Percentiles rank a stretch among this genome's conserved stretches.
phyloP scores from a whole-genome alignment of 768 basidiomycete species.

The Serendipita sp. region DNA sequence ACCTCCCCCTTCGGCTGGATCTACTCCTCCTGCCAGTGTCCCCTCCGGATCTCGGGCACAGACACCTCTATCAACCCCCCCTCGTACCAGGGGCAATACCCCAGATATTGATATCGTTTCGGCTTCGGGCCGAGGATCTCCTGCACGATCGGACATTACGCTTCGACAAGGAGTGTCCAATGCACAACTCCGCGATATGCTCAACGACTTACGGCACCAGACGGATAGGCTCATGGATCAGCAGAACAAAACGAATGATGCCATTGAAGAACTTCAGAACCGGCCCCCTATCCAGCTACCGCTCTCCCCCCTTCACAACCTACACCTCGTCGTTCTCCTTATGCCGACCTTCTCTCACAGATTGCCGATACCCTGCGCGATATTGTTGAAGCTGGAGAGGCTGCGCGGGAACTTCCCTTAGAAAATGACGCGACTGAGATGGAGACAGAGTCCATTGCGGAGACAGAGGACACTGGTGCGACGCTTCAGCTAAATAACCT shows the following conservation, averaged over 20 bases:
- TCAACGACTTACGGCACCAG: slow-evolving; percentile 44
- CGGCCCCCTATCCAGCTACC: slow-evolving; percentile 19
- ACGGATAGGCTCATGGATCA: slow-evolving; percentile 43
- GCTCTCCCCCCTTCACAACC: slow-evolving; percentile 32
- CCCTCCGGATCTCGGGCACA: slow-evolving; percentile 6
- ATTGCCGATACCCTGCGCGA: slow-evolving; percentile 17
- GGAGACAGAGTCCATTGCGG: slow-evolving; percentile 7
- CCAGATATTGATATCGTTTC: slow-evolving; percentile 3
- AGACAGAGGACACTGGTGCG: slow-evolving; percentile 7
- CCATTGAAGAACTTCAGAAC: slow-evolving; percentile 46
- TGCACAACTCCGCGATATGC: slow-evolving; percentile 33
- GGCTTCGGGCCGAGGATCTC: neutral
- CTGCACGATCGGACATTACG: slow-evolving; percentile 9
- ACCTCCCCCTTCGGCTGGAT: neutral
- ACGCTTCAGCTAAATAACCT: neutral
- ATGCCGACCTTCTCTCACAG: slow-evolving; percentile 18
- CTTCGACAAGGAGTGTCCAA: slow-evolving; percentile 2
- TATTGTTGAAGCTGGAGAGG: slow-evolving; percentile 11
- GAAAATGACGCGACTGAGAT: neutral
- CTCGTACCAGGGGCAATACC: neutral
- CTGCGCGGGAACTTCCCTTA: neutral
- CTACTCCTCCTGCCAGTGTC: neutral
- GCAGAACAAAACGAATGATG: slow-evolving; percentile 41
- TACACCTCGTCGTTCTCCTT: slow-evolving; percentile 8
- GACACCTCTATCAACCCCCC: slow-evolving; percentile 5